A percentile compares a stretch with the other conserved stretches of the same genome.
These are phyloP conservation scores for Tylopilus sp. DNA, from an alignment of 768 basidiomycete species.

Conservation along the genomic window DNA sequence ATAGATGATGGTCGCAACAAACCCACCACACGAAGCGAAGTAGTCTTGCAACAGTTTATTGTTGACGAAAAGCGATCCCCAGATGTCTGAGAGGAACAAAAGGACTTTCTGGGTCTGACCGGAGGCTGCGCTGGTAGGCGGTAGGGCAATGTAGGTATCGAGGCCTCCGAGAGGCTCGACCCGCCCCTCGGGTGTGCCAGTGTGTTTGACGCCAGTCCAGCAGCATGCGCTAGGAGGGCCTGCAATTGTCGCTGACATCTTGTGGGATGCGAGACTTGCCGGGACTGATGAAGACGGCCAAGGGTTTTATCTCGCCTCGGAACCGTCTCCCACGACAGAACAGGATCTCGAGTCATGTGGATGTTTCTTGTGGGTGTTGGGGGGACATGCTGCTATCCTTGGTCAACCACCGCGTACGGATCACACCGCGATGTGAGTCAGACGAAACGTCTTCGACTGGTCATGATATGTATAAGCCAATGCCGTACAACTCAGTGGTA, in stretches of 20 bases:
- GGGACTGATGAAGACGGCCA: background rate
- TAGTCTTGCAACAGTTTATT: slow-evolving; percentile 59
- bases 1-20: background rate
- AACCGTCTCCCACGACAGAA: background rate
- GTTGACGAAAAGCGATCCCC: slow-evolving; percentile 51
- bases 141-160: slow-evolving; percentile 53
- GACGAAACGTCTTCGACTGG: background rate
- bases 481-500: slow-evolving; percentile 10
- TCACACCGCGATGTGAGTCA: background rate
- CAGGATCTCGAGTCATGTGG: background rate
- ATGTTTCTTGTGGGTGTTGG: background rate
- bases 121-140: slow-evolving; percentile 22
- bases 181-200: slow-evolving; percentile 44
- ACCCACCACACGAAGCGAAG: slow-evolving; percentile 54
- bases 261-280: background rate
- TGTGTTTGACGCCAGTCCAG: slow-evolving; percentile 47
- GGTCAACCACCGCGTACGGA: background rate
- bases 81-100: slow-evolving; percentile 55
- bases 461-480: background rate
- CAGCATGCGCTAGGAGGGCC: slow-evolving; percentile 46
- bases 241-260: slow-evolving; percentile 35
- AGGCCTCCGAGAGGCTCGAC: slow-evolving; percentile 43
- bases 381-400: background rate
- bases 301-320: background rate
- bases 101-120: slow-evolving; percentile 41